Percentiles rank a stretch among this genome's conserved stretches.
Conservation (phyloP, 345 rosid genomes). For the Arabidopsis thaliana region TAIR10.1 NC_003075.7:13544501-13545000, state of each 20-base stretch:
- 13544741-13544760: conserved; percentile 91
- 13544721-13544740: conserved; percentile 74
- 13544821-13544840: conserved; percentile 90
- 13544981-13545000: conserved; percentile 68
- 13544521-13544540: not conserved
- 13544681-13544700: conserved; percentile 91
- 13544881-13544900: not conserved
- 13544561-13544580: conserved; percentile 17
- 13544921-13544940: conserved; percentile 40
- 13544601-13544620: conserved; percentile 11
- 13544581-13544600: conserved; percentile 14
- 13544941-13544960: conserved; percentile 94
- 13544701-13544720: conserved; percentile 87
- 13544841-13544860: conserved; percentile 63
- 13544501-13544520: not conserved
- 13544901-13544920: conserved; percentile 30
- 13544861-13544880: conserved; percentile 13
- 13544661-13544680: conserved; percentile 31
- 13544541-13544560: conserved; percentile 9
- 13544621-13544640: conserved; percentile 25
- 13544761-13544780: conserved; percentile 94
- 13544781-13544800: conserved; percentile 93
- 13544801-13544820: conserved; percentile 97
- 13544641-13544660: conserved; percentile 21
- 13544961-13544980: conserved; percentile 91